phyloP scores from a whole-genome alignment of 441 rosid genomes.

The Dalechampia spathulata region DNA sequence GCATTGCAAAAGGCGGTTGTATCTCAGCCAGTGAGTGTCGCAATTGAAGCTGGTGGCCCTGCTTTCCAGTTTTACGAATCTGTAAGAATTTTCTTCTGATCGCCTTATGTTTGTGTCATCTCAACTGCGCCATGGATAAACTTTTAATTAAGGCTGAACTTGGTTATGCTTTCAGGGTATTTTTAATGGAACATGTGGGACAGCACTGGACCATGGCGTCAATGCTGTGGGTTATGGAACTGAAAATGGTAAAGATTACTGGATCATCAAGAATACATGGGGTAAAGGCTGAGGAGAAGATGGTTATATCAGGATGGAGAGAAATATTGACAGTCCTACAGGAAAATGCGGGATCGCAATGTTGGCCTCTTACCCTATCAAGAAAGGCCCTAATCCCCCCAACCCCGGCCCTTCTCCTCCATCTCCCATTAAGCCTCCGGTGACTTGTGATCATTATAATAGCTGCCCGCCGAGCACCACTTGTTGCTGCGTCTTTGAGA shows the following conservation, averaged over 20 bases:
- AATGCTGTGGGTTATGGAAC: conserved; percentile 79
- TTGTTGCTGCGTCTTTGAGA: conserved; percentile 71
- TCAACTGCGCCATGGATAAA: too few species aligned
- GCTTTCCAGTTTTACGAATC: too few species aligned
- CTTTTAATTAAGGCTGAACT: too few species aligned
- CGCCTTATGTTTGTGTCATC: too few species aligned
- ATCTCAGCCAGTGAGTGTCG: too few species aligned
- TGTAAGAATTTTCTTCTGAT: too few species aligned
- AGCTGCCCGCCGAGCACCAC: conserved; percentile 65
- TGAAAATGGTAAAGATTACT: conserved; percentile 56
- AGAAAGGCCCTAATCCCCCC: conserved; percentile 74
- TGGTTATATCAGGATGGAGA: conserved; percentile 70
- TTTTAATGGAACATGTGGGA: conserved; percentile 64
- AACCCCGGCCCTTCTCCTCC: conserved; percentile 95
- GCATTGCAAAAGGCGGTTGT: too few species aligned
- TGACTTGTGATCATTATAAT: conserved; percentile 53
- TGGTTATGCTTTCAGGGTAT: conserved; percentile 45
- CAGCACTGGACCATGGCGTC: conserved; percentile 75
- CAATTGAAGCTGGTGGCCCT: too few species aligned
- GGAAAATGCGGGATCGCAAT: conserved; percentile 91
- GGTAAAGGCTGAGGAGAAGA: conserved; percentile 73
- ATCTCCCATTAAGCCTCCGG: conserved; percentile 66
- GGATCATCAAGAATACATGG: conserved; percentile 87
- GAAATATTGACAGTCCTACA: conserved; percentile 30
- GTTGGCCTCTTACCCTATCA: conserved; percentile 73